These are phyloP conservation scores for Pseudotsuga menziesii DNA, from an alignment of 75 land plant genomes.

Conservation along the genomic window DNA sequence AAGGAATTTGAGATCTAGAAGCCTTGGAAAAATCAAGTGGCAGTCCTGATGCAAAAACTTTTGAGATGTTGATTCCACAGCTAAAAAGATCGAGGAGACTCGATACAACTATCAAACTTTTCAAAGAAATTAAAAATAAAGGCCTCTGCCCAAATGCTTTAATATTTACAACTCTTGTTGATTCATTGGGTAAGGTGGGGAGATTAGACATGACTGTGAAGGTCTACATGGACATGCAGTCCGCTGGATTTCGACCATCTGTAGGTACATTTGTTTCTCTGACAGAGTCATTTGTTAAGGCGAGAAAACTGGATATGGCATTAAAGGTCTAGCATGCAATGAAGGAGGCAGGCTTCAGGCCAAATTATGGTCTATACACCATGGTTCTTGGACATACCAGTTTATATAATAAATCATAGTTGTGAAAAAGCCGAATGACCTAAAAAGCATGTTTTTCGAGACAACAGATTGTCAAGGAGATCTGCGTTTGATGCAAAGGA, in stretches of 20 bases:
- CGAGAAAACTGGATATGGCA: conserved; percentile 77
- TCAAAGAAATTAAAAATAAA: conserved; percentile 52
- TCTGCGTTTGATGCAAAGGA: neutral
- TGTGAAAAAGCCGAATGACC: neutral
- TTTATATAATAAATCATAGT: too few relatives aligned
- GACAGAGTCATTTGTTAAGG: conserved; percentile 65
- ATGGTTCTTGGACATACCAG: conserved; percentile 19
- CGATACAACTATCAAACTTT: conserved; percentile 64
- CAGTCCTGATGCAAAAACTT: conserved; percentile 44
- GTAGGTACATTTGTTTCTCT: conserved; percentile 54
- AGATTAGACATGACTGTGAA: conserved; percentile 62
- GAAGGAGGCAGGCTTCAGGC: conserved; percentile 60
- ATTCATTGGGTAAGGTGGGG: conserved; percentile 79
- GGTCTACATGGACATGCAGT: conserved; percentile 63
- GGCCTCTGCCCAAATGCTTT: conserved; percentile 27
- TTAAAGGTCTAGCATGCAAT: conserved; percentile 77
- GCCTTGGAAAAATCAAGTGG: conserved; percentile 38
- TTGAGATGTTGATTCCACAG: conserved; percentile 72
- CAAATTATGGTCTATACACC: conserved; percentile 69
- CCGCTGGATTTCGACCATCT: conserved; percentile 45
- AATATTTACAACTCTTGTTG: conserved; percentile 59
- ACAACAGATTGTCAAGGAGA: neutral
- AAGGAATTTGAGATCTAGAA: conserved; percentile 74
- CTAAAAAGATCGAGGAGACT: conserved; percentile 70
- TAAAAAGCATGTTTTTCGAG: neutral